phyloP scores from a whole-genome alignment of 345 rosid genomes.

The Murraya paniculata region DNA sequence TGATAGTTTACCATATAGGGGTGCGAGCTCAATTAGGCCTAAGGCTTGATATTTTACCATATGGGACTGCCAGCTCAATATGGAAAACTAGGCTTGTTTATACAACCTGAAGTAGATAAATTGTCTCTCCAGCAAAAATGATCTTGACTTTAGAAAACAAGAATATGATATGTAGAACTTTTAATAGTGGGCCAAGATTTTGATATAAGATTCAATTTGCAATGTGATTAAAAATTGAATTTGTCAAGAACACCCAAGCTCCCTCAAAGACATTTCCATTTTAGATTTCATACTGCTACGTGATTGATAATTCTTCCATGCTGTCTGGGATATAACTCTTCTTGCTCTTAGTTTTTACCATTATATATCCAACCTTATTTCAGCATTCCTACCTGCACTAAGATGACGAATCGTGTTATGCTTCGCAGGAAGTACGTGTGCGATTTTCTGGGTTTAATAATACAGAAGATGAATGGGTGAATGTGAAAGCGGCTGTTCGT shows the following conservation, averaged over 20 bases:
- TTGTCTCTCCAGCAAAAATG: not conserved
- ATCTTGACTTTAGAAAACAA: not conserved
- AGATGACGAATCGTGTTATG: not conserved
- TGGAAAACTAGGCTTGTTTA: not conserved
- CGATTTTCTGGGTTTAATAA: conserved; percentile 68
- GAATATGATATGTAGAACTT: not conserved
- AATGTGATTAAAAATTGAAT: not conserved
- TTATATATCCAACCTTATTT: not conserved
- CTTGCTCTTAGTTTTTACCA: not conserved
- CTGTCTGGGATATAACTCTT: not conserved
- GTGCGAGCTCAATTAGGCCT: not conserved
- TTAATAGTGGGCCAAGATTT: not conserved
- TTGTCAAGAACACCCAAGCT: not conserved
- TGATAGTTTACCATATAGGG: not conserved
- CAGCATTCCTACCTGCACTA: not conserved
- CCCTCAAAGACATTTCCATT: not conserved
- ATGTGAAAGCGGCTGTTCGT: conserved; percentile 52
- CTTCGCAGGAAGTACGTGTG: conserved; percentile 76
- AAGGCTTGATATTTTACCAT: not conserved
- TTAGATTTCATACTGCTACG: not conserved
- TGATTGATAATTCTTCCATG: not conserved
- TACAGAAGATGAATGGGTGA: conserved; percentile 86
- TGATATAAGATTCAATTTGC: not conserved
- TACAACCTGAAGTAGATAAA: not conserved
- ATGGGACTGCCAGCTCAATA: not conserved